phyloP scores from a whole-genome alignment of 495 filamentous ascomycete species.

The Diplogelasinospora grovesii region DNA sequence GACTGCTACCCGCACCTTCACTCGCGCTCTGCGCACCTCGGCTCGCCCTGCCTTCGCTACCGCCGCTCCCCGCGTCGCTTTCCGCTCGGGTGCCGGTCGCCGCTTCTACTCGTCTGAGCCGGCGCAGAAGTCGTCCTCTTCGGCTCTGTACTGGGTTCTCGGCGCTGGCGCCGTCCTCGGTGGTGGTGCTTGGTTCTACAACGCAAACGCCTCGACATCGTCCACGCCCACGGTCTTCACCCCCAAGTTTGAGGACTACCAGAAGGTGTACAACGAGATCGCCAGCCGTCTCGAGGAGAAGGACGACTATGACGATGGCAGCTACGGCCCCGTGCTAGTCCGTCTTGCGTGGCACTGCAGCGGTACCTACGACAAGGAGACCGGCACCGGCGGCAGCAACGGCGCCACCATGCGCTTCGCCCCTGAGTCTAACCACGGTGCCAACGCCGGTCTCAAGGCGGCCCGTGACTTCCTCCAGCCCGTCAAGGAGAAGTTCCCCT shows the following conservation, averaged over 20 bases:
- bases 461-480: slow-evolving; percentile 91
- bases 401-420: slow-evolving; percentile 97
- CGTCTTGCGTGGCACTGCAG: slow-evolving; percentile 84
- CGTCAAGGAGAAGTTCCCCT: slow-evolving; percentile 83
- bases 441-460: slow-evolving; percentile 82
- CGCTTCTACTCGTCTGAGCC: slow-evolving; percentile 73
- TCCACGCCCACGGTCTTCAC: slow-evolving; percentile 53
- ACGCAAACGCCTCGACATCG: slow-evolving; percentile 40
- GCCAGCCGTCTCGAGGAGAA: slow-evolving; percentile 73
- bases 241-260: slow-evolving; percentile 82
- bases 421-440: slow-evolving; percentile 86
- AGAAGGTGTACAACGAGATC: slow-evolving; percentile 90
- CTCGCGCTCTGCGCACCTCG: slow-evolving; percentile 54
- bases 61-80: slow-evolving; percentile 48
- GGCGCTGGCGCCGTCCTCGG: slow-evolving; percentile 51
- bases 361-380: slow-evolving; percentile 83
- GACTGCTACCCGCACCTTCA: slow-evolving; percentile 41
- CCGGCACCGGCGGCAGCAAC: slow-evolving; percentile 87
- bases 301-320: slow-evolving; percentile 94
- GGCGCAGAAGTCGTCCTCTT: slow-evolving; percentile 49
- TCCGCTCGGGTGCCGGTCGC: slow-evolving; percentile 58
- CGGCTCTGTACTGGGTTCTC: slow-evolving; percentile 34
- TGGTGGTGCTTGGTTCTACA: slow-evolving; percentile 63
- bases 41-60: slow-evolving; percentile 42
- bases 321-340: slow-evolving; percentile 84